Percentiles rank a stretch among this genome's conserved stretches.
Conservation (phyloP, 2,329 filamentous ascomycete species). For the Xylaria sp. region DNA sequence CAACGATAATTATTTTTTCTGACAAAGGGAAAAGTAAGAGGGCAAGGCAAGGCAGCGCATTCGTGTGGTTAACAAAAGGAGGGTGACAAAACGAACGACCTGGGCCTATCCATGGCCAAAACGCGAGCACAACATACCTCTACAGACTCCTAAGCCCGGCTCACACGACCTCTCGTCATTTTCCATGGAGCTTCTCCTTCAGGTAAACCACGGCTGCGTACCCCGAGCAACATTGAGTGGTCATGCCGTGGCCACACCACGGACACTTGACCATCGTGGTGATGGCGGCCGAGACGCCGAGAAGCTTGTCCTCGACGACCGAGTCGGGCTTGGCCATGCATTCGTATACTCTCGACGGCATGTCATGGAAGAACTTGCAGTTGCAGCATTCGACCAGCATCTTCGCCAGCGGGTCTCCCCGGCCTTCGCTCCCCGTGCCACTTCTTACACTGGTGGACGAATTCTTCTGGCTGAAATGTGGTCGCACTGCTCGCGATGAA, state of each 20-base stretch:
- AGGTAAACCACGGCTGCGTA: constrained; percentile 69
- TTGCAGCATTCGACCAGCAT: constrained; percentile 68
- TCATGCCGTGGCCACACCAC: constrained; percentile 75
- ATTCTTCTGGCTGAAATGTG: constrained; percentile 32
- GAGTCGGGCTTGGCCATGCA: constrained; percentile 64
- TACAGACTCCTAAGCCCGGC: not conserved
- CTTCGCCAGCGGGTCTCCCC: constrained; percentile 55
- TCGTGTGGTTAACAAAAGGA: not conserved
- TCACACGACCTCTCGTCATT: constrained; percentile 21
- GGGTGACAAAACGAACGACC: constrained; percentile 9
- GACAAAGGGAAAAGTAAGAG: constrained; percentile 11
- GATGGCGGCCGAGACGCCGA: constrained; percentile 58
- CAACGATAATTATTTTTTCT: not conserved
- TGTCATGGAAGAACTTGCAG: constrained; percentile 67
- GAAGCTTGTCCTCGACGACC: constrained; percentile 52
- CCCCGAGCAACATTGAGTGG: constrained; percentile 67
- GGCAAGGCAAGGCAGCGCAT: not conserved
- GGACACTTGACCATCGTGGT: constrained; percentile 68
- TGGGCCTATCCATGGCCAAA: not conserved
- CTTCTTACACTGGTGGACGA: constrained; percentile 30
- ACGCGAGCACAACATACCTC: not conserved
- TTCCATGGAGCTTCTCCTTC: constrained; percentile 61
- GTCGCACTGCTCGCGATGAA: constrained; percentile 31
- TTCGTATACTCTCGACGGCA: constrained; percentile 66
- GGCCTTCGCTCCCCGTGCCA: constrained; percentile 14